These are phyloP conservation scores for Saussurea involucrata DNA, from an alignment of 129 eudicot species.

Conservation along the genomic window DNA sequence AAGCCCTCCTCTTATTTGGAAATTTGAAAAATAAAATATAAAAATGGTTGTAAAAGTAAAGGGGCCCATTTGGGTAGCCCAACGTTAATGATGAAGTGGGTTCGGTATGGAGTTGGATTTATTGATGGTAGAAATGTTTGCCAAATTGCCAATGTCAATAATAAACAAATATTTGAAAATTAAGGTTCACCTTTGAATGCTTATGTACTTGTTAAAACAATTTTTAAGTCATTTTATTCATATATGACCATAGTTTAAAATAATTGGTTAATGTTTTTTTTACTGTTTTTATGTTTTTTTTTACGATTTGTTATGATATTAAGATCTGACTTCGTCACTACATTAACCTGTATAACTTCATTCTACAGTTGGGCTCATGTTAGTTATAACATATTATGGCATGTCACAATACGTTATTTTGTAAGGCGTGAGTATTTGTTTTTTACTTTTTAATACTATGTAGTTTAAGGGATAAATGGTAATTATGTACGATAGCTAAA, in stretches of 20 bases:
- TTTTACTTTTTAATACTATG: no score
- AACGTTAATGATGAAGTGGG: constrained; percentile 18
- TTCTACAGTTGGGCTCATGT: no score
- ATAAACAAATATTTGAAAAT: not conserved
- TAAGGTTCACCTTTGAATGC: not conserved
- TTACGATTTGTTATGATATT: not conserved
- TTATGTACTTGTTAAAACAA: not conserved
- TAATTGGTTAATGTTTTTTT: not conserved
- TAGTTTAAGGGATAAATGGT: not conserved
- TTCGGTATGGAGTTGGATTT: constrained; percentile 14
- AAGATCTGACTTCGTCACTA: not conserved
- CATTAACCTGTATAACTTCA: no score
- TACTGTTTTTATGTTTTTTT: not conserved
- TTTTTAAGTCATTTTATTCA: not conserved
- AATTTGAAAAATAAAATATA: not conserved
- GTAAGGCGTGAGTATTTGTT: no score
- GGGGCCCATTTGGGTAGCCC: constrained; percentile 21
- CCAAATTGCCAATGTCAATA: not conserved
- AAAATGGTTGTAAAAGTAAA: not conserved
- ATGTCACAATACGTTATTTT: not conserved
- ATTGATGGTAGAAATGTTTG: constrained; percentile 3
- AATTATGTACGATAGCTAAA: no score
- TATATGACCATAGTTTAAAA: not conserved
- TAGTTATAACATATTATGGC: not conserved
- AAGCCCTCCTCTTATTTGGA: not conserved